phyloP scores from a whole-genome alignment of 2,329 filamentous ascomycete genomes.

The Verticillium zaregamsianum region DNA sequence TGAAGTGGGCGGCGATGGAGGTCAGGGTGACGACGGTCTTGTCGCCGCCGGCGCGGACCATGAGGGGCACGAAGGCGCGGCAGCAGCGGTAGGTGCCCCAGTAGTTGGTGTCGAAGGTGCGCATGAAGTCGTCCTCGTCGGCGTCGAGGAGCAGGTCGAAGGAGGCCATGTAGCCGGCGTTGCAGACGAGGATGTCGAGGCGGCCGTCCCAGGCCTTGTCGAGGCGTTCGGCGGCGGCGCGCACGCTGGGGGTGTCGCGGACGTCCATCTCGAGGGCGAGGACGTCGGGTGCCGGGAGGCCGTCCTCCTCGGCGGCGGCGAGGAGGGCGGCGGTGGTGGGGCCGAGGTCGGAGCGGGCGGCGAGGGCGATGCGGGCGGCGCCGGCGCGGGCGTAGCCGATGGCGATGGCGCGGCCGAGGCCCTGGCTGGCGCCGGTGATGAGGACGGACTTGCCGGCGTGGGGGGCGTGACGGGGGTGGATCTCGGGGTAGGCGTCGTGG shows the following conservation, averaged over 20 bases:
- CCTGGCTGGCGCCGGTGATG: constrained; percentile 51
- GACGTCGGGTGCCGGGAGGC: constrained; percentile 31
- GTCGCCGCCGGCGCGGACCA: constrained; percentile 17
- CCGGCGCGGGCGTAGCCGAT: constrained; percentile 52
- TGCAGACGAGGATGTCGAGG: constrained; percentile 38
- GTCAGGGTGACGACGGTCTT: constrained; percentile 44
- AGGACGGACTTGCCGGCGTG: constrained; percentile 37
- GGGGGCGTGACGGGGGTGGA: constrained; percentile 33
- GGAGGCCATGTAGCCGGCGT: constrained; percentile 36
- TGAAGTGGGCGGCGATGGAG: constrained; percentile 36
- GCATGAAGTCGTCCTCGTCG: constrained; percentile 39
- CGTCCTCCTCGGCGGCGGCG: constrained; percentile 25
- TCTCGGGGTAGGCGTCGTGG: constrained; percentile 49
- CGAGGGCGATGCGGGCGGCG: constrained; percentile 46
- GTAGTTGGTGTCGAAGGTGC: constrained; percentile 45
- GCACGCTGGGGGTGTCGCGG: constrained; percentile 24
- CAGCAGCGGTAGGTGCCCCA: constrained; percentile 41
- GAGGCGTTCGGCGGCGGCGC: constrained; percentile 19
- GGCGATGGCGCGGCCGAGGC: constrained; percentile 49
- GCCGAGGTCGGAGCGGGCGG: constrained; percentile 43
- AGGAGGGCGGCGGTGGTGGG: constrained; percentile 28
- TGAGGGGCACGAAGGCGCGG: constrained; percentile 42
- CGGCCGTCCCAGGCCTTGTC: constrained; percentile 21
- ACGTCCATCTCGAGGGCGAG: constrained; percentile 35
- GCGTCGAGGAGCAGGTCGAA: constrained; percentile 23